Base-by-base conservation (phyloP, 768 basidiomycete genomes). In the Russula brevipes region DNA sequence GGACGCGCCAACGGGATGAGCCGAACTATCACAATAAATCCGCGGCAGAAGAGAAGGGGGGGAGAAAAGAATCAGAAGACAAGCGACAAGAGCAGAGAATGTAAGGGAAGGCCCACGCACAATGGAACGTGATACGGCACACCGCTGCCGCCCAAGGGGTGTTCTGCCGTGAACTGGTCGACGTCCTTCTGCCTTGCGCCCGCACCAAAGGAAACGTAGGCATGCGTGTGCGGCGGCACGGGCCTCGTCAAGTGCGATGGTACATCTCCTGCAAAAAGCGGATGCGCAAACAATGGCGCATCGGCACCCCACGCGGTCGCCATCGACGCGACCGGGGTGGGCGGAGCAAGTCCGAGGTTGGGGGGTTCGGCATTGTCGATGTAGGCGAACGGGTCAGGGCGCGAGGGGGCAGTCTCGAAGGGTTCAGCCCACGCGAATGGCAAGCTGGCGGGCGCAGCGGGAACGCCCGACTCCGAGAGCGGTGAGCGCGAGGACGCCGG, bases 181-280 rank as follows among this genome's bases (percentile, higher is more conserved):
- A 96, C 79, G 64, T 92, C 85, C 71, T 92, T 93, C 73, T 94
- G 91, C 35, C 83, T 78, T 78, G 85, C 85, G 2, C 94, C 94
- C 5, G 93, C 86, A 24, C 92, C 92, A 68, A 95, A 91, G 0
- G 92, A 89, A 10, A 94, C 86, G 71, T 84, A 94, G 41, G 88
- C 89, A 58, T 88, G 83, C 2, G 85, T 74, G 71, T 91, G 78
- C 39, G 87, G 77, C 35, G 89, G 84, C 54, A 80, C 80, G 5
- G 62, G 57, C 45, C 81, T 79, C 63, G 82, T 73, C 44, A 76
- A 75, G 47, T 77, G 71, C 64, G 75, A 36, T 12, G 52, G 55
- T 12, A 59, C n/a, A n/a, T 60, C 30, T 60, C 70, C 58, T 53
- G 74, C 63, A 69, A 79, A 68, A 55, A 72, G 75, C 33, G 78